A percentile compares a stretch with the other conserved stretches of the same genome.
Evolutionary conservation across 257 asterid genomes (phyloP).

Genomic region (Forsythia suspensa): DNA sequence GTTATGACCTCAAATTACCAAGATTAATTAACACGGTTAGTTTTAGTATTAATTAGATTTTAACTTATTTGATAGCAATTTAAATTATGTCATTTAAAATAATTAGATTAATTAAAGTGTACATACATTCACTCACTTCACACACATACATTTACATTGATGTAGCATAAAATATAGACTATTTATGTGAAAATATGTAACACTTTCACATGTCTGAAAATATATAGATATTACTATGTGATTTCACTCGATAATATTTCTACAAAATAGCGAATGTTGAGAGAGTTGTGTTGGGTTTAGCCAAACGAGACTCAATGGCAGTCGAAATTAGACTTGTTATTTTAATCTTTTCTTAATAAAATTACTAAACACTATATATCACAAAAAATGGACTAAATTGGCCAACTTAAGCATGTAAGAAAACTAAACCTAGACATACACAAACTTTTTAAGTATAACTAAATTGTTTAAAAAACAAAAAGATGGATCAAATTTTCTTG

Average conservation of each 20-base stretch:
- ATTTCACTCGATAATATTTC: not conserved
- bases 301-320: not conserved
- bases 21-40: too few species aligned
- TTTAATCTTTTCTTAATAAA: too few species aligned
- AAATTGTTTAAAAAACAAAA: not conserved
- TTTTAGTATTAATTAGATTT: too few species aligned
- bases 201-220: not conserved
- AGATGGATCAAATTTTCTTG: not conserved
- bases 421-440: too few species aligned
- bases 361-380: too few species aligned
- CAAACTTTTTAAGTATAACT: too few species aligned
- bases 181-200: not conserved
- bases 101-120: not conserved
- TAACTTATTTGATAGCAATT: not conserved
- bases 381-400: too few species aligned
- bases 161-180: not conserved
- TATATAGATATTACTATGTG: not conserved
- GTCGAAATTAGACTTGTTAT: too few species aligned
- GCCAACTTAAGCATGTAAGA: not conserved
- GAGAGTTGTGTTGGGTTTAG: not conserved
- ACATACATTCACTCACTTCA: not conserved
- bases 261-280: too few species aligned
- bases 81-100: not conserved
- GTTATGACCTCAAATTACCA: too few species aligned
- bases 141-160: not conserved